phyloP scores from a whole-genome alignment of 352 stramenopile species.

The Globisporangium cederbergense region DNA sequence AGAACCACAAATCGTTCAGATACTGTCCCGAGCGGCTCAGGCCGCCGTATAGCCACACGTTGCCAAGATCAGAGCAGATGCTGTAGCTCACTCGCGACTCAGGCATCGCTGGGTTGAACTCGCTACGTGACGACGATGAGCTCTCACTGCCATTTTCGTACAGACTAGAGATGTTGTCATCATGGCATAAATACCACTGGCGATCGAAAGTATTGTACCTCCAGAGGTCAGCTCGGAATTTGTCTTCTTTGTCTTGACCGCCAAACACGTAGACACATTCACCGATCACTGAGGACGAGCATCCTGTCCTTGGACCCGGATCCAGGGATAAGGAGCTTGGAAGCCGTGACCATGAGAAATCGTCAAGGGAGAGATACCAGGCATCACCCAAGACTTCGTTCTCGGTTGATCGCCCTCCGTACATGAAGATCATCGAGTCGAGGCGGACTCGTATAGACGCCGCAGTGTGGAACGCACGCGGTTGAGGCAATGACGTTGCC shows the following conservation, averaged over 20 bases:
- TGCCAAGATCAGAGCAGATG: slow-evolving; percentile 72
- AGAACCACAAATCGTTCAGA: slow-evolving; percentile 78
- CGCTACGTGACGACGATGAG: slow-evolving; percentile 20
- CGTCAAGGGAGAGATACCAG: slow-evolving; percentile 81
- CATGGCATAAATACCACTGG: slow-evolving; percentile 81
- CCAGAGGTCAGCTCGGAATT: slow-evolving; percentile 76
- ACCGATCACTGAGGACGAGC: slow-evolving; percentile 64
- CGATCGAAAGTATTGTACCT: slow-evolving; percentile 87
- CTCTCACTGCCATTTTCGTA: slow-evolving; percentile 19
- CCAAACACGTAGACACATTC: slow-evolving; percentile 85
- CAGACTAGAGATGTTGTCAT: slow-evolving; percentile 61
- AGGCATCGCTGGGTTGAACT: slow-evolving; percentile 46
- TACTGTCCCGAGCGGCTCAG: slow-evolving; percentile 36
- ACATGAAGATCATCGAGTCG: slow-evolving; percentile 82
- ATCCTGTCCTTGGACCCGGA: slow-evolving; percentile 66
- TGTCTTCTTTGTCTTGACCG: slow-evolving; percentile 77
- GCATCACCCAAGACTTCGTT: slow-evolving; percentile 71
- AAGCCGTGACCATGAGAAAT: slow-evolving; percentile 76
- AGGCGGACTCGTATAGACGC: slow-evolving; percentile 66
- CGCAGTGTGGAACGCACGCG: slow-evolving; percentile 70
- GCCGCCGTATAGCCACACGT: slow-evolving; percentile 81
- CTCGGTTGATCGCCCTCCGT: slow-evolving; percentile 71
- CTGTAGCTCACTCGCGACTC: slow-evolving; percentile 62
- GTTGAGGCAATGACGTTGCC: slow-evolving; percentile 52
- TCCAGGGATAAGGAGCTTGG: slow-evolving; percentile 73